phyloP scores from a whole-genome alignment of 768 basidiomycete species.

The Boletus sensibilis region DNA sequence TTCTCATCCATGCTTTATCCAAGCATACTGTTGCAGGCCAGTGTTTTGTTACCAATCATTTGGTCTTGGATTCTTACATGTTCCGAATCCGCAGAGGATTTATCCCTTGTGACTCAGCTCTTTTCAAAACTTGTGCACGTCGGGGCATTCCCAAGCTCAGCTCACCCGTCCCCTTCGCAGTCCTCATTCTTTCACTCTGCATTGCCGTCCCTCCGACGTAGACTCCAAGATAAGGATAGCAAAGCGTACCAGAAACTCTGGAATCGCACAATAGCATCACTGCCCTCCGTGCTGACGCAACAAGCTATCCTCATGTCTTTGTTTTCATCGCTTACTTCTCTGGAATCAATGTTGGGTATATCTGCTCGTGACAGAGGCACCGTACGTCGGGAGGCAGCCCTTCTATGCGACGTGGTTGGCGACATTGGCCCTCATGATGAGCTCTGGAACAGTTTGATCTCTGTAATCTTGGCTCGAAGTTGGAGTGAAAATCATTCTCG shows the following conservation, averaged over 20 bases:
- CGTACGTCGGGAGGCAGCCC: conserved; percentile 51
- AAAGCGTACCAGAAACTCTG: conserved; percentile 49
- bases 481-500: conserved; percentile 63
- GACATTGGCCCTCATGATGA: conserved; percentile 41
- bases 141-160: conserved; percentile 59
- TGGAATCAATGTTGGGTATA: conserved; percentile 32
- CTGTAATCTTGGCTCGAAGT: conserved; percentile 51
- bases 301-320: conserved; percentile 61
- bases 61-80: conserved; percentile 8
- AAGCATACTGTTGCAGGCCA: conserved; percentile 40
- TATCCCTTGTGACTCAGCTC: conserved; percentile 48
- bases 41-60: conserved; percentile 17
- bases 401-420: conserved; percentile 59
- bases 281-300: conserved; percentile 52
- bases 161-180: conserved; percentile 54
- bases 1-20: conserved; percentile 48
- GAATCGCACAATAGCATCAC: conserved; percentile 42
- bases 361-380: conserved; percentile 37
- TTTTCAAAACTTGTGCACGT: conserved; percentile 65
- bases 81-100: conserved; percentile 35
- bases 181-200: conserved; percentile 66
- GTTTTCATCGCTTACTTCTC: conserved; percentile 45
- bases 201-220: conserved; percentile 47
- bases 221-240: conserved; percentile 28
- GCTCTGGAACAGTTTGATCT: conserved; percentile 47